Evolutionary conservation across 306 rosid species (phyloP).

Genomic region (Quercus gilva): DNA sequence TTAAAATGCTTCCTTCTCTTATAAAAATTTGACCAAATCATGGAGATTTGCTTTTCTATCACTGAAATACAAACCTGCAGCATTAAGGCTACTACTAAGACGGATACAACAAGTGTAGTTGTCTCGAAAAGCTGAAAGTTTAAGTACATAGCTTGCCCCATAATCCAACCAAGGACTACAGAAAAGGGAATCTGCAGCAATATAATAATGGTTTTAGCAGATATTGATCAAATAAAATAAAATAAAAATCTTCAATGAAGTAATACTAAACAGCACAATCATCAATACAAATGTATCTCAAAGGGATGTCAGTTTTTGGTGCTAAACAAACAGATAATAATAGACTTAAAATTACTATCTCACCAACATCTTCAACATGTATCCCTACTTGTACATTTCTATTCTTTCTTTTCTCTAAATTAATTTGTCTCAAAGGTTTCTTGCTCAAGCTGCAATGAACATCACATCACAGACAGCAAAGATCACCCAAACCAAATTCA

Average conservation of each 20-base stretch:
- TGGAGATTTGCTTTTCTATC: neutral
- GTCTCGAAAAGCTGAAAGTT: slow-evolving; percentile 88
- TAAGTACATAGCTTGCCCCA: slow-evolving; percentile 67
- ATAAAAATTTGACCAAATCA: neutral
- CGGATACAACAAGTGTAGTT: slow-evolving; percentile 62
- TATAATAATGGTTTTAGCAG: slow-evolving; percentile 1
- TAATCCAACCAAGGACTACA: slow-evolving; percentile 74
- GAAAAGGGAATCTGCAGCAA: slow-evolving; percentile 78
- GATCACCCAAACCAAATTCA: neutral
- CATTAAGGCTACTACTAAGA: slow-evolving; percentile 70
- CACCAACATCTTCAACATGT: neutral
- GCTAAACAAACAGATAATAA: neutral
- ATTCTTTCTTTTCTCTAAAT: neutral
- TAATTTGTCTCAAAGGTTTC: neutral
- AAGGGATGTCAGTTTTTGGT: neutral
- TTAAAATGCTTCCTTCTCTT: neutral
- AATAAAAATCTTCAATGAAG: neutral
- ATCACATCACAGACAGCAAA: neutral
- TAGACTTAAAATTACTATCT: neutral
- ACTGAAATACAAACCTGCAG: slow-evolving; percentile 60
- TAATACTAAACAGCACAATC: neutral
- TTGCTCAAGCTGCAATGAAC: neutral
- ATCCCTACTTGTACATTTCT: neutral
- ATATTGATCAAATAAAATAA: neutral
- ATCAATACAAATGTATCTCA: neutral